Evolutionary conservation across 2,329 filamentous ascomycete genomes (phyloP).

Genomic region (Monilinia vaccinii-corymbosi): DNA sequence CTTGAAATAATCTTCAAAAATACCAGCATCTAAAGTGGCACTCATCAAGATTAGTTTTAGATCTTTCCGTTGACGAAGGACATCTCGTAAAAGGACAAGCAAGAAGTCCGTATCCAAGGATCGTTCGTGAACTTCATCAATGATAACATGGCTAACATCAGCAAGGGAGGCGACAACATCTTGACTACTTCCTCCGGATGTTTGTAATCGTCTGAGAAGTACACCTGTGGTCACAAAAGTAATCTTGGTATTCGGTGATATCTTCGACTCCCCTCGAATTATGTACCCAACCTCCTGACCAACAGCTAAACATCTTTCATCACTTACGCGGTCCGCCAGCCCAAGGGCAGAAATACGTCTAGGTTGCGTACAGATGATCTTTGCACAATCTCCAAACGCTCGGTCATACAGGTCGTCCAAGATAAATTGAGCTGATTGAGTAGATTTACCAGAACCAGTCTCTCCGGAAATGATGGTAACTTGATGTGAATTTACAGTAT

Average conservation of each 20-base stretch:
- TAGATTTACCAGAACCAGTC: conserved; percentile 94
- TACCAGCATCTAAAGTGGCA: conserved; percentile 80
- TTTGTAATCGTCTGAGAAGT: conserved; percentile 80
- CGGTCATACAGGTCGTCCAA: conserved; percentile 79
- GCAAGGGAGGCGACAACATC: conserved; percentile 75
- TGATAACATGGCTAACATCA: conserved; percentile 88
- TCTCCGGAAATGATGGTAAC: conserved; percentile 96
- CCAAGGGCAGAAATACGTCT: conserved; percentile 90
- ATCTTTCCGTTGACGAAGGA: conserved; percentile 63
- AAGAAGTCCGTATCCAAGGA: conserved; percentile 93
- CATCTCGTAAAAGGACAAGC: conserved; percentile 76
- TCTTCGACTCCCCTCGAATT: conserved; percentile 82
- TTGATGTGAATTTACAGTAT: conserved; percentile 66
- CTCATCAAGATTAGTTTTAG: conserved; percentile 94
- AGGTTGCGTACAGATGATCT: conserved; percentile 93
- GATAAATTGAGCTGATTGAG: conserved; percentile 92
- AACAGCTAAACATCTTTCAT: conserved; percentile 73
- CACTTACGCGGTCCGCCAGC: conserved; percentile 86
- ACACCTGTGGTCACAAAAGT: conserved; percentile 96
- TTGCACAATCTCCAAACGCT: conserved; percentile 66
- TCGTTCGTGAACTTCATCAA: conserved; percentile 94
- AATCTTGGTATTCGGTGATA: conserved; percentile 66
- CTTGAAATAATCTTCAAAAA: conserved; percentile 79
- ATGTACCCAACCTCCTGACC: conserved; percentile 87
- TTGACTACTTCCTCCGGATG: conserved; percentile 68